Evolutionary conservation across 768 basidiomycete species (phyloP).

Genomic region (Boletus pseudo-olivaceus): DNA sequence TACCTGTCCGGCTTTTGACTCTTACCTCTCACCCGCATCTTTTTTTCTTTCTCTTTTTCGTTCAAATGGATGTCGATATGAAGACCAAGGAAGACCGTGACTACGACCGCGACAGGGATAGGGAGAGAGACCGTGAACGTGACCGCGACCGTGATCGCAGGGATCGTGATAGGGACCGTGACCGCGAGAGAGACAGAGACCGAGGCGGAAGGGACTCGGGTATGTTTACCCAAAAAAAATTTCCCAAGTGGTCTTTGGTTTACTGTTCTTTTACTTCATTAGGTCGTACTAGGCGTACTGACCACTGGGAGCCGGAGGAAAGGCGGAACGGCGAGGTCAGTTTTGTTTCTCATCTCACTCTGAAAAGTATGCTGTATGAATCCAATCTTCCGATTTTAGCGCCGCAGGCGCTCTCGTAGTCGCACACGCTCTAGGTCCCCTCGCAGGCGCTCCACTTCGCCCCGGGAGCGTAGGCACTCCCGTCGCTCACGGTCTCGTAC

Average conservation of each 20-base stretch:
- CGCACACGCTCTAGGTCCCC: conserved; percentile 65
- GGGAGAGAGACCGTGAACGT: conserved; percentile 39
- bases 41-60: conserved; percentile 5
- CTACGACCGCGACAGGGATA: conserved; percentile 53
- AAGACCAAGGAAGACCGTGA: conserved; percentile 72
- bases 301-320: conserved; percentile 86
- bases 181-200: conserved; percentile 43
- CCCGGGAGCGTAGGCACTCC: conserved; percentile 50
- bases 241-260: neutral
- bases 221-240: conserved; percentile 25
- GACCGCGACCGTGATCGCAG: conserved; percentile 38
- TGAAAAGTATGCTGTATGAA: neutral
- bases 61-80: conserved; percentile 78
- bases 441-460: conserved; percentile 63
- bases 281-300: conserved; percentile 49
- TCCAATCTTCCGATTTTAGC: conserved; percentile 33
- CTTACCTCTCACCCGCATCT: conserved; percentile 3
- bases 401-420: conserved; percentile 65
- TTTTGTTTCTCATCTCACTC: neutral
- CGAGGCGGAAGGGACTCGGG: conserved; percentile 56
- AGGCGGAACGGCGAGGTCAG: conserved; percentile 71
- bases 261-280: conserved; percentile 5
- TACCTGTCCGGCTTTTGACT: conserved; percentile 6
- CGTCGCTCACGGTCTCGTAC: conserved; percentile 65
- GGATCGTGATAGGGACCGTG: conserved; percentile 45